Percentiles rank a stretch among this genome's conserved stretches.
Conservation (phyloP, 2,329 filamentous ascomycete genomes). For the Fusarium mexicanum region DNA sequence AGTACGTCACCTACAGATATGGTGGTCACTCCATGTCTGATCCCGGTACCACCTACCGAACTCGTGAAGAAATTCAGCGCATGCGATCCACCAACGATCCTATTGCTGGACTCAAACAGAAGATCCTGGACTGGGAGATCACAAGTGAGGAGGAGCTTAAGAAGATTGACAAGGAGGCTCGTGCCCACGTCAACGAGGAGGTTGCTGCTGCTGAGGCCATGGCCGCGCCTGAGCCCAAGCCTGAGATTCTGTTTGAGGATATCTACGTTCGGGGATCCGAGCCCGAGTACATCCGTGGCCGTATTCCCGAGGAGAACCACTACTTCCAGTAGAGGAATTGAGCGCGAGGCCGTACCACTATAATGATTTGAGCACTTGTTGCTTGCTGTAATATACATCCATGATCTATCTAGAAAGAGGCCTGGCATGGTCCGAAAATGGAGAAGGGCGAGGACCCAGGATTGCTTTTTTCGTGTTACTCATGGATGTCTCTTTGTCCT, state of each 20-base stretch:
- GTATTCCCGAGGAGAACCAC: conserved; percentile 38
- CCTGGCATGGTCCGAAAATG: conserved; percentile 39
- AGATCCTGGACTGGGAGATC: conserved; percentile 95
- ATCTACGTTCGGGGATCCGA: conserved; percentile 42
- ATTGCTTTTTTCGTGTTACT: conserved; percentile 35
- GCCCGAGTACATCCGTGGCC: conserved; percentile 44
- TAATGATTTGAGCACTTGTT: conserved; percentile 48
- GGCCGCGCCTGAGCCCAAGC: conserved; percentile 78
- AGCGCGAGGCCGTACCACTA: conserved; percentile 30
- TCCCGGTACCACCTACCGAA: conserved; percentile 98
- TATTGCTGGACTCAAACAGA: conserved; percentile 97
- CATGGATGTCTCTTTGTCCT: conserved; percentile 33
- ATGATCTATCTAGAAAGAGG: conserved; percentile 44
- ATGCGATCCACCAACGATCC: conserved; percentile 99
- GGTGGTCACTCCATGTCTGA: conserved; percentile 99
- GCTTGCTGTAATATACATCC: conserved; percentile 47
- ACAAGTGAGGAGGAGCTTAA: conserved; percentile 95
- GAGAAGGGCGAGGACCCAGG: conserved; percentile 36
- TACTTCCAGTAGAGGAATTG: conserved; percentile 35
- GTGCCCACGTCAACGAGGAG: conserved; percentile 85
- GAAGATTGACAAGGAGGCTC: conserved; percentile 92
- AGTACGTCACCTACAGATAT: conserved; percentile 99
- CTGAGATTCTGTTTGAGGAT: conserved; percentile 85
- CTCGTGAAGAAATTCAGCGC: conserved; percentile 98
- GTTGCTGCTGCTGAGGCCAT: conserved; percentile 92